Conservation (phyloP, 768 basidiomycete genomes). For the Auricularia sp. region DNA sequence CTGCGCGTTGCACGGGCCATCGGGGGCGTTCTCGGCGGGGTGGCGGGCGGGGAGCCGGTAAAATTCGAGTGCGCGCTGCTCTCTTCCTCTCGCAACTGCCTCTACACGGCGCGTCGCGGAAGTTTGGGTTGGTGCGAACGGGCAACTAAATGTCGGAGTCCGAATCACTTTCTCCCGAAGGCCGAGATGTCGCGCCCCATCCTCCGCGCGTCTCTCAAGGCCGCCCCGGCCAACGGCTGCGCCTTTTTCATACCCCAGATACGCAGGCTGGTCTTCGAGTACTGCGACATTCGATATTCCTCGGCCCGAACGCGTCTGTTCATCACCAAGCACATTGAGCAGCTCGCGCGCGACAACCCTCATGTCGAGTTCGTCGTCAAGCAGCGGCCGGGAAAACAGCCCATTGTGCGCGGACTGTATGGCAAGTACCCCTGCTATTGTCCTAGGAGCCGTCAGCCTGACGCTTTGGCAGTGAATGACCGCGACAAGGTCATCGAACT, state of each 20-base stretch:
- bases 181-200: conserved; percentile 22
- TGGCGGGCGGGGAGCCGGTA: background rate
- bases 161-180: too few species aligned
- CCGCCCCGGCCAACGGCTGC: conserved; percentile 66
- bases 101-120: conserved; percentile 4
- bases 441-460: conserved; percentile 8
- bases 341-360: conserved; percentile 60
- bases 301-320: conserved; percentile 63
- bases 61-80: background rate
- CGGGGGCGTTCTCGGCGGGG: background rate
- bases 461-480: conserved; percentile 53
- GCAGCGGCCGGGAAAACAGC: conserved; percentile 64
- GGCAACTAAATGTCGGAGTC: too few species aligned
- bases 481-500: conserved; percentile 83
- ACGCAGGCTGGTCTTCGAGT: conserved; percentile 84
- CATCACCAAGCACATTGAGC: conserved; percentile 50
- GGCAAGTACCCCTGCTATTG: conserved; percentile 33
- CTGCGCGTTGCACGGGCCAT: conserved; percentile 76
- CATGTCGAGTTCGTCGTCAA: conserved; percentile 79
- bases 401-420: conserved; percentile 77
- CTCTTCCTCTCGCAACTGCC: conserved; percentile 6
- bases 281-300: conserved; percentile 73
- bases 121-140: background rate
- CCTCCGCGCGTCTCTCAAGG: conserved; percentile 38
- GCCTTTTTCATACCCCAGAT: conserved; percentile 61